phyloP scores from a whole-genome alignment of 176 grass and related monocot genomes.

The Oryza meridionalis region DNA sequence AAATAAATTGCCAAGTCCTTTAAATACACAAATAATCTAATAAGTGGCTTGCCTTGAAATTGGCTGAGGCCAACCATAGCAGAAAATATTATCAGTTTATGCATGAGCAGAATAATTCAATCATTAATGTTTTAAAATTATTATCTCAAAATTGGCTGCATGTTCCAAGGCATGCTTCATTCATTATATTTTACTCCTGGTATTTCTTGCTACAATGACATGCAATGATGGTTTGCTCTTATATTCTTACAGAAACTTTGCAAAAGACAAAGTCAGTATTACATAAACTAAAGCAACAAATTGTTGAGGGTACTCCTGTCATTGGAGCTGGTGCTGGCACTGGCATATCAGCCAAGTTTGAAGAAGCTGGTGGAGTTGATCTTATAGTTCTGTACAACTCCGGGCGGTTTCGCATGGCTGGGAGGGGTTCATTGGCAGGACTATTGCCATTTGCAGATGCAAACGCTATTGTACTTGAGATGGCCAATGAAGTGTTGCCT shows the following conservation, averaged over 20 bases:
- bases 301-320: constrained; percentile 75
- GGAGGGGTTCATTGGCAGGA: constrained; percentile 87
- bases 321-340: constrained; percentile 91
- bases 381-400: constrained; percentile 96
- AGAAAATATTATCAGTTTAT: not conserved
- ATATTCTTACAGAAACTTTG: constrained; percentile 66
- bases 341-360: constrained; percentile 96
- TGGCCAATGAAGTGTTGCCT: constrained; percentile 93
- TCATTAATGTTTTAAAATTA: constrained; percentile 14
- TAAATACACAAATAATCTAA: not conserved
- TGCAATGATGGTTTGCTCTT: constrained; percentile 20
- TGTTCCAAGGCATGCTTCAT: constrained; percentile 1
- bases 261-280: constrained; percentile 67
- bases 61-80: not conserved
- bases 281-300: constrained; percentile 68
- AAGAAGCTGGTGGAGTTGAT: constrained; percentile 96
- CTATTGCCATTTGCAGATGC: constrained; percentile 90
- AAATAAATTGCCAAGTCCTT: not conserved
- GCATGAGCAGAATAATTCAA: not conserved
- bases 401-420: constrained; percentile 90
- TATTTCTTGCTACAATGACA: not conserved
- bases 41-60: not conserved
- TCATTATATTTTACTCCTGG: constrained; percentile 7
- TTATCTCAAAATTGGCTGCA: not conserved
- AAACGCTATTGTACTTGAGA: constrained; percentile 91